Percentiles rank a stretch among this genome's conserved stretches.
Evolutionary conservation across 2,329 filamentous ascomycete species (phyloP).

Genomic region (Clonostachys byssicola): DNA sequence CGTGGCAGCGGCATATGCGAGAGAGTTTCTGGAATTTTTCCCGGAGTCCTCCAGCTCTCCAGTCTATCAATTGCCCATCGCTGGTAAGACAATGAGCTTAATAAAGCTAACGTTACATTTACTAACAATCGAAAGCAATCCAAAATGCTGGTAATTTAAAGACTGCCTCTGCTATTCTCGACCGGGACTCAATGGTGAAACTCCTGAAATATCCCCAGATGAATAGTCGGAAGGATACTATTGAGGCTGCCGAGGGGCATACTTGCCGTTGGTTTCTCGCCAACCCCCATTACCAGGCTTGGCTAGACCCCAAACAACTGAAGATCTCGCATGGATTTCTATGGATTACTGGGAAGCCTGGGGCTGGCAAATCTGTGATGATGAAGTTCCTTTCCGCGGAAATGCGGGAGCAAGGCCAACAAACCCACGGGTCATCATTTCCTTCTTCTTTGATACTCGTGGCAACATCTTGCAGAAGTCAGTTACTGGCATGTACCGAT

Average conservation of each 20-base stretch:
- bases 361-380: constrained; percentile 4
- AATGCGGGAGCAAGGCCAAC: neutral
- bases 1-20: constrained; percentile 15
- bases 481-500: constrained; percentile 41
- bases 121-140: no score
- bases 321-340: neutral
- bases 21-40: constrained; percentile 1
- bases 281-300: constrained; percentile 3
- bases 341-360: constrained; percentile 4
- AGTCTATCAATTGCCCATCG: no score
- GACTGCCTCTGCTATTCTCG: neutral
- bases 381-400: constrained; percentile 3
- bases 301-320: constrained; percentile 1
- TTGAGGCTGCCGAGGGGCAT: constrained; percentile 4
- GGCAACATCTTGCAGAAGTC: constrained; percentile 38
- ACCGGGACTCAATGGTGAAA: constrained; percentile 2
- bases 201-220: constrained; percentile 6
- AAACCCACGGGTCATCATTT: constrained; percentile 15
- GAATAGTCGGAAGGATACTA: constrained; percentile 5
- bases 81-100: no score
- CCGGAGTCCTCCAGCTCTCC: neutral
- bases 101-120: no score
- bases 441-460: constrained; percentile 48
- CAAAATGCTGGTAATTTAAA: no score
- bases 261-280: constrained; percentile 11